These are phyloP conservation scores for Blastobotrys ciferrii DNA, from an alignment of 1,139 yeast species.

Conservation along the genomic window DNA sequence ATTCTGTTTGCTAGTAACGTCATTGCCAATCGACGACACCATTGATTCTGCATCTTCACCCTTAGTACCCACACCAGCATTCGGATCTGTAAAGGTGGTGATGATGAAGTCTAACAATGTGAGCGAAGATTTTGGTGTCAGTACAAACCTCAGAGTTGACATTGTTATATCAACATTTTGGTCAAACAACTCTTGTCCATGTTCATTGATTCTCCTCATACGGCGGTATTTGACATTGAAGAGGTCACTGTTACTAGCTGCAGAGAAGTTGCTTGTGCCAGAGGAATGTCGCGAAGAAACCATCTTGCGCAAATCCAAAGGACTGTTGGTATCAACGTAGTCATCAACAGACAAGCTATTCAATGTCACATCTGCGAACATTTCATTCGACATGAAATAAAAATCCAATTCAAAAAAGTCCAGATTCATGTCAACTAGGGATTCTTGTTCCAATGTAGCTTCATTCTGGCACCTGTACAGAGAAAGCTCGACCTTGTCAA, in stretches of 20 bases:
- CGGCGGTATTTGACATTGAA: conserved; percentile 58
- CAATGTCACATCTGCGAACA: conserved; percentile 65
- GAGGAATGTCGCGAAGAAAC: conserved; percentile 51
- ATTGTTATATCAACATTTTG: conserved; percentile 72
- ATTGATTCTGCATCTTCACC: conserved; percentile 13
- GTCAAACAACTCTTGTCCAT: conserved; percentile 61
- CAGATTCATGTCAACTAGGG: conserved; percentile 70
- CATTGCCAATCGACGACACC: not conserved
- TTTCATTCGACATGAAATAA: conserved; percentile 55
- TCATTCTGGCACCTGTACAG: conserved; percentile 67
- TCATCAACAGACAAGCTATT: conserved; percentile 72
- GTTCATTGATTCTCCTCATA: conserved; percentile 45
- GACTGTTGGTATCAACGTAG: conserved; percentile 62
- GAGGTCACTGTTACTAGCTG: conserved; percentile 31
- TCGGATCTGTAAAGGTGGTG: conserved; percentile 80
- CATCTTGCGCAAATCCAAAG: conserved; percentile 64
- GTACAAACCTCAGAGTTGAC: conserved; percentile 74
- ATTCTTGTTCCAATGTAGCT: conserved; percentile 58
- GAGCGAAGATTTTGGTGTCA: conserved; percentile 74
- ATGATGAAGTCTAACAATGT: conserved; percentile 77
- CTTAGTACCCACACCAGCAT: conserved; percentile 1
- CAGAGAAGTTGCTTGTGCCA: not conserved
- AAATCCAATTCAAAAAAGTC: conserved; percentile 62
- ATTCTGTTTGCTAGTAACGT: not conserved
- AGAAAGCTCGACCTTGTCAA: conserved; percentile 61